A percentile compares a stretch with the other conserved stretches of the same genome.
These are phyloP conservation scores for Camptophora hylomeconis DNA, from an alignment of 2,329 filamentous ascomycete species.

Conservation along the genomic window DNA sequence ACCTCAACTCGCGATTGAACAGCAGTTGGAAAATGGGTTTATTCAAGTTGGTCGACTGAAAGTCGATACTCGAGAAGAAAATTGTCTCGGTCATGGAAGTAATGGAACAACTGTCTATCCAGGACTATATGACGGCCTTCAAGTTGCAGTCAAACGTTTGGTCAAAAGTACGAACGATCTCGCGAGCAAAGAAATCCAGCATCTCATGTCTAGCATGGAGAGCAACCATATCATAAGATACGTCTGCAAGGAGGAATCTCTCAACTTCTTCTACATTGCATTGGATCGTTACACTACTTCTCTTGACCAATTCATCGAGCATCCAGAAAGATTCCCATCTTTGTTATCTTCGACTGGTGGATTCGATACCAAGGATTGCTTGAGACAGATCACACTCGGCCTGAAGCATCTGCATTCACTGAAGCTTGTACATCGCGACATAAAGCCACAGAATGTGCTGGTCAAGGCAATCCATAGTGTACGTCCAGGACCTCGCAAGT, in stretches of 20 bases:
- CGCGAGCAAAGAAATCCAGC: slow-evolving; percentile 80
- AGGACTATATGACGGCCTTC: slow-evolving; percentile 83
- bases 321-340: slow-evolving; percentile 51
- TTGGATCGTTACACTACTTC: slow-evolving; percentile 89
- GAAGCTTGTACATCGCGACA: slow-evolving; percentile 89
- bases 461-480: slow-evolving; percentile 42
- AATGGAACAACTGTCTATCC: slow-evolving; percentile 95
- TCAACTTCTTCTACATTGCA: slow-evolving; percentile 90
- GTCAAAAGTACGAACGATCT: slow-evolving; percentile 91
- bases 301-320: slow-evolving; percentile 78
- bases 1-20: slow-evolving; percentile 22
- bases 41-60: slow-evolving; percentile 48
- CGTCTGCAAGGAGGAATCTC: slow-evolving; percentile 77
- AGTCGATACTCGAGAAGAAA: slow-evolving; percentile 40
- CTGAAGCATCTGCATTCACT: slow-evolving; percentile 80
- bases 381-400: slow-evolving; percentile 83
- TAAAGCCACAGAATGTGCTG: slow-evolving; percentile 96
- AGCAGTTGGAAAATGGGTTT: slow-evolving; percentile 46
- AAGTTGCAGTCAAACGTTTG: slow-evolving; percentile 95
- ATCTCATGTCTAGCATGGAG: slow-evolving; percentile 85
- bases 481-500: slow-evolving; percentile 34
- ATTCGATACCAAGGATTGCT: slow-evolving; percentile 61
- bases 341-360: slow-evolving; percentile 54
- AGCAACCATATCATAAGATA: slow-evolving; percentile 96
- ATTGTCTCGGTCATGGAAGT: slow-evolving; percentile 61